phyloP scores from a whole-genome alignment of 2,329 filamentous ascomycete species.

The Clarireedia homoeocarpa region DNA sequence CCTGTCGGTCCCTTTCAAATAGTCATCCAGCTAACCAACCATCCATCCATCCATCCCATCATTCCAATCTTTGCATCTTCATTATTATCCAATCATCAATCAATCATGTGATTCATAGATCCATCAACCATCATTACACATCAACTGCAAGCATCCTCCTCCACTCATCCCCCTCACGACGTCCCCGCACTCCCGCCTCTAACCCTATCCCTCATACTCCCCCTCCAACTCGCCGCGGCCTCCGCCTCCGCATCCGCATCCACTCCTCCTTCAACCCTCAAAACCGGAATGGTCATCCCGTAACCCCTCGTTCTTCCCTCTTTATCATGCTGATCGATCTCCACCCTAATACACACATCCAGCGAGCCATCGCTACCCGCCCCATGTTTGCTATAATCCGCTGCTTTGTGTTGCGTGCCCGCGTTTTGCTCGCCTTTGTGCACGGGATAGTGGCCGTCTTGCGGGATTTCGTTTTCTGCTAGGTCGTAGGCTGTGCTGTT shows the following conservation, averaged over 20 bases:
- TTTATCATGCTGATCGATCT: constrained; percentile 76
- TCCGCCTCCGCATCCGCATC: not conserved
- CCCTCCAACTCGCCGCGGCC: not conserved
- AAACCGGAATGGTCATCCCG: constrained; percentile 68
- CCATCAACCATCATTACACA: no score
- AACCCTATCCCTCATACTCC: not conserved
- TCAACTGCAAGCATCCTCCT: not conserved
- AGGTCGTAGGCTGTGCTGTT: constrained; percentile 13
- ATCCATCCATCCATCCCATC: no score
- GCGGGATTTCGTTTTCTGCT: constrained; percentile 34
- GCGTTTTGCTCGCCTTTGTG: constrained; percentile 70
- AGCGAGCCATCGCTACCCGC: constrained; percentile 60
- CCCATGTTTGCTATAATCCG: constrained; percentile 30
- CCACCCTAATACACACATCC: constrained; percentile 79
- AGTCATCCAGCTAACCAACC: no score
- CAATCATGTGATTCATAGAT: no score
- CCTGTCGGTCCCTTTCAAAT: no score
- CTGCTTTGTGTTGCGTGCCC: constrained; percentile 71
- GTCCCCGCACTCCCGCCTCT: not conserved
- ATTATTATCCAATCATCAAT: no score
- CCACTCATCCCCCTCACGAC: not conserved
- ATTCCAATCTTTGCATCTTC: no score
- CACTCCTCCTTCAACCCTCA: constrained; percentile 14
- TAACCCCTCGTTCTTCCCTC: constrained; percentile 76
- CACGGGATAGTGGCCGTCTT: constrained; percentile 63